Evolutionary conservation across 176 grass and related monocot species (phyloP).

Genomic region (bread wheat (Triticum aestivum)): IWGSC_CS_RefSeq_v2.1 NC_057808.1:566907849-566908348

Average conservation of each 20-base stretch:
- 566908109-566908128: not conserved
- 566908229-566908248: not conserved
- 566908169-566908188: not conserved
- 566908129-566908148: not conserved
- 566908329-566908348: no score
- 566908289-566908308: not conserved
- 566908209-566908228: not conserved
- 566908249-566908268: not conserved
- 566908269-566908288: not conserved
- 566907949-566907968: not conserved
- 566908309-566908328: not conserved
- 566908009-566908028: not conserved
- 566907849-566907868: not conserved
- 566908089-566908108: not conserved
- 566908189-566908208: not conserved
- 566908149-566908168: not conserved
- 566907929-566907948: not conserved
- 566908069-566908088: not conserved
- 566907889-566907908: not conserved
- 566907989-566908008: not conserved
- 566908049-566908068: not conserved
- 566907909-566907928: not conserved
- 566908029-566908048: not conserved
- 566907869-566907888: not conserved
- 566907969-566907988: not conserved